Conservation (phyloP, 306 rosid species). For the Sicyos edulis region DNA sequence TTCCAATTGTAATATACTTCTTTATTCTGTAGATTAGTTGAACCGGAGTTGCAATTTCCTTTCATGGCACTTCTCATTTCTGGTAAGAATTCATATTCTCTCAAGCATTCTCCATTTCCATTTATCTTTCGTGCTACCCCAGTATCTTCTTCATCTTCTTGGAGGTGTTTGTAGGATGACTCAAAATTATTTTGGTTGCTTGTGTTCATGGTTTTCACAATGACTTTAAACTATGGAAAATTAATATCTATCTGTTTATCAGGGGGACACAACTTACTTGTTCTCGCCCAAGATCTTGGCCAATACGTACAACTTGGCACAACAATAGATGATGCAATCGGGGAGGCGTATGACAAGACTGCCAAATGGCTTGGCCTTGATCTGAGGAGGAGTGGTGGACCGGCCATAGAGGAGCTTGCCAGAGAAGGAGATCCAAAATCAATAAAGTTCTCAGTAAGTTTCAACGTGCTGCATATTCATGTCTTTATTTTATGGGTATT, state of each 20-base stretch:
- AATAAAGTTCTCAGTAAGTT: conserved; percentile 65
- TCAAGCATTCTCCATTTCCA: not conserved
- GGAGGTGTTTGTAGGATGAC: not conserved
- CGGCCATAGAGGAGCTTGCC: conserved; percentile 93
- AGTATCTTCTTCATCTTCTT: not conserved
- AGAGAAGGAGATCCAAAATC: conserved; percentile 70
- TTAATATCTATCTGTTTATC: conserved; percentile 10
- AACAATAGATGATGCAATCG: conserved; percentile 92
- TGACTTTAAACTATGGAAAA: not conserved
- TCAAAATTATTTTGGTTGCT: not conserved
- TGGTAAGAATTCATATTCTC: conserved; percentile 35
- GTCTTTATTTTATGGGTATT: conserved; percentile 8
- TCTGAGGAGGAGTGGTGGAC: conserved; percentile 94
- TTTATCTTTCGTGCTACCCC: not conserved
- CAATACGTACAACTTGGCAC: conserved; percentile 89
- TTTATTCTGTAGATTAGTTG: conserved; percentile 49
- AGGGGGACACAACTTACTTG: conserved; percentile 90
- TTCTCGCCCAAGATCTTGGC: conserved; percentile 87
- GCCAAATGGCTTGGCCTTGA: conserved; percentile 99
- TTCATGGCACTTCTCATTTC: conserved; percentile 87
- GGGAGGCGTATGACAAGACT: conserved; percentile 94
- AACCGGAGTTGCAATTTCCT: conserved; percentile 77
- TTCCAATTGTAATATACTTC: conserved; percentile 19
- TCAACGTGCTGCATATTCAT: not conserved
- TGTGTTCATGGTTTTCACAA: not conserved